Evolutionary conservation across 2,329 filamentous ascomycete genomes (phyloP), one percentile per base, ranked within the genome.

Genomic region (Fusarium sarcochroum): DNA sequence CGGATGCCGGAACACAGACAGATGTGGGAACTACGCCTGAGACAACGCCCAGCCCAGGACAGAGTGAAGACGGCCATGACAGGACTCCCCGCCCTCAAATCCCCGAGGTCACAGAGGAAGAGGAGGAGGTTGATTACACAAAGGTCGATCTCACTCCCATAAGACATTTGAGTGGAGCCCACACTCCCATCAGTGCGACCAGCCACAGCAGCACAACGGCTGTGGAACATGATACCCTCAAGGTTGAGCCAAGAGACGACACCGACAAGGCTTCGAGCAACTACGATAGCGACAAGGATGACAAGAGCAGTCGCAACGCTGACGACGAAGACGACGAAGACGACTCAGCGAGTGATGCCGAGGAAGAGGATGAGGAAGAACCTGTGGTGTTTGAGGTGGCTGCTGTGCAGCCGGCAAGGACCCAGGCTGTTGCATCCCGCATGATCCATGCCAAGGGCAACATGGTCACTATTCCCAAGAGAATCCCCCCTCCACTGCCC

Each of bases 391-490:
- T 90, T 62, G 90, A 93, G 72, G 86, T 93, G 52, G 88, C 85
- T 6, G 83, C 87, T 17, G 82, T 85, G 20, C 85, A 88, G 63
- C 85, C 86, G 17, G 81, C 88, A 17, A 74, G 77, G 40, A 84
- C 85, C 8, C 86, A 89, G 52, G 86, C 88, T 40, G 82, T 89
- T 47, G 86, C 87, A 4, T 89, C 91, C 3, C 88, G 91, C 54
- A 86, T 89, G 56, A 89, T 94, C 58, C 85, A 87, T 30, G 91
- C 89, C 38, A 91, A 92, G 75, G 93, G 93, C 23, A 91, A 91
- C 50, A 83, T 98, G 50, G 93, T 98, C 27, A 94, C 89, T 45
- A 97, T 98, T 60, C 89, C 92, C 14, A 97, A 95, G 80, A 87
- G 93, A 35, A 80, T 90, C 2, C 88, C 93, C 1, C 94, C 94